Base-by-base conservation (phyloP, 352 stramenopile species). In the Aphanomyces invadans region DNA sequence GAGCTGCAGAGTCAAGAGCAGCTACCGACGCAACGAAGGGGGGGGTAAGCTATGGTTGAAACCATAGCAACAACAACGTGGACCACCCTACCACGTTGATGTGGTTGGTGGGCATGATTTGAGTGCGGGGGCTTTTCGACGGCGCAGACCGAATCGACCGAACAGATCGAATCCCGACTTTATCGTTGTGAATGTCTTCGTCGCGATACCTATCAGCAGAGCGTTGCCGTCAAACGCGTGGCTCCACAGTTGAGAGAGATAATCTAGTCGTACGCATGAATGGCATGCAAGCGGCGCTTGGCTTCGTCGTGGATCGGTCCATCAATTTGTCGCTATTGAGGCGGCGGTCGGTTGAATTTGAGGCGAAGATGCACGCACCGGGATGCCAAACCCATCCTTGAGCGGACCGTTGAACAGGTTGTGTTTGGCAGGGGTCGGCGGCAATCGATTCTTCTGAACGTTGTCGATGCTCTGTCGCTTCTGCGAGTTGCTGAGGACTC, bases 301-400 rank as follows among this genome's bases (percentile, higher is more conserved):
- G 60, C 60, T 44, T 67, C 60, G 19, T 33, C 21, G 33, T 59
- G 38, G 25, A 67, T 44, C 2, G 46, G 38, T 12, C 26, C n/a
- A 46, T 36, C 42, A 19, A 67, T 48, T 33, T 36, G n/a, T 4
- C 39, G 19, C 59, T 65, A 46, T 21, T n/a, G 9, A 5, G 11
- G 17, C 53, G 19, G 17, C 0, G 17, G 26, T 21, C 19, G 10
- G 5, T 23, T n/a, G 17, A 12, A 15, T 10, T 19, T 26, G 15
- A 10, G 21, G 32, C 23, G 4, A 28, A 11, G 26, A 19, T n/a
- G 19, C 15, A 1, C 28, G 21, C 28, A 67, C 60, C 12, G 21
- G 60, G 17, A 67, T 39, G 19, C 60, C 38, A 59, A 67, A 67
- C 7, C 60, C 60, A 39, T 67, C 48, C n/a, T 48, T 44, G 19